Base-by-base conservation (phyloP, 2,329 filamentous ascomycete species). In the Raffaelea deltoideospora region DNA sequence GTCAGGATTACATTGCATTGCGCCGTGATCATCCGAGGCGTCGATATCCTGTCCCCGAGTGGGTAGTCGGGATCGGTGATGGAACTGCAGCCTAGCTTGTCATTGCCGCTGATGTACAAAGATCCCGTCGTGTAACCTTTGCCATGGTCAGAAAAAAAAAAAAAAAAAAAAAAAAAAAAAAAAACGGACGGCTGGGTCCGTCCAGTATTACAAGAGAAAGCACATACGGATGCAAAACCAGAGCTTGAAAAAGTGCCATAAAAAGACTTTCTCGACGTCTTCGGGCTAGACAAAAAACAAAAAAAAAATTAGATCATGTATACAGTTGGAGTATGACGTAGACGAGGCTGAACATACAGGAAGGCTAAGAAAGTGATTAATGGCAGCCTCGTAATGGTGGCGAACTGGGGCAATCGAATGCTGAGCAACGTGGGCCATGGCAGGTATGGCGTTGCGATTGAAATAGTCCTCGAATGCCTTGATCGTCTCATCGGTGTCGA, bases 171-270 rank as follows among this genome's bases (percentile, higher is more conserved):
- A 11, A 30, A 7, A n/a, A n/a, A n/a, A n/a, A n/a, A n/a, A n/a
- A n/a, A n/a, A n/a, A n/a, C n/a, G n/a, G n/a, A n/a, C n/a, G n/a
- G n/a, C n/a, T n/a, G n/a, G n/a, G n/a, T n/a, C n/a, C n/a, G n/a
- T n/a, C n/a, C n/a, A n/a, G n/a, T n/a, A n/a, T n/a, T n/a, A n/a
- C n/a, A n/a, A 4, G 18, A 10, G 18, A 3, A 20, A 31, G 27
- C 2, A 55, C 65, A 47, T 45, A 69, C 66, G 53, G 10, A 59
- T 58, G 3, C 59, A 60, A 43, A 67, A 63, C 60, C 63, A 65
- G 1, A 69, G 44, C 6, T 49, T 47, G 18, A 69, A 60, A 4
- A 64, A 51, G 10, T 57, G 55, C 1, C 42, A 39, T n/a, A 69
- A 38, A 4, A 68, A 54, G 1, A 44, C 37, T 21, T 52, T 50